Conservation (phyloP, 441 rosid species). For the Rhodomyrtus psidioides region DNA sequence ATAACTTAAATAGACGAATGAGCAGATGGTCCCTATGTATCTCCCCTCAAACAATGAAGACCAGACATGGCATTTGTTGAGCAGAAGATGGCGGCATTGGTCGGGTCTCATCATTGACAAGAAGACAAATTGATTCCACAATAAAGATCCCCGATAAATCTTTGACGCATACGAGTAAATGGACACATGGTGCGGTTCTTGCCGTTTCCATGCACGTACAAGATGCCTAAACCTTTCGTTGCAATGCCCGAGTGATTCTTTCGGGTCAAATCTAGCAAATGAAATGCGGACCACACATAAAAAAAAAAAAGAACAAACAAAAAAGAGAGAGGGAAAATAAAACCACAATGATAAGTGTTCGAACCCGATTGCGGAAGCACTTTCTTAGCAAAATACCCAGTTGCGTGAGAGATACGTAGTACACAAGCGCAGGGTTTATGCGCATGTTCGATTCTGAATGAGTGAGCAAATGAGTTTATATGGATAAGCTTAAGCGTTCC, state of each 20-base stretch:
- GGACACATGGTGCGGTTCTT: neutral
- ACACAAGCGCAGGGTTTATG: neutral
- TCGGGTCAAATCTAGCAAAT: neutral
- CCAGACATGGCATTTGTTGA: neutral
- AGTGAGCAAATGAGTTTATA: neutral
- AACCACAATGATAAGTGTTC: neutral
- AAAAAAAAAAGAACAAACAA: too few species aligned
- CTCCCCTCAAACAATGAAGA: neutral
- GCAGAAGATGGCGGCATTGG: neutral
- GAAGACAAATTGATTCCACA: neutral
- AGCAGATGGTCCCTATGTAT: neutral
- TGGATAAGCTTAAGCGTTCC: neutral
- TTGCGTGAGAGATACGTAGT: neutral
- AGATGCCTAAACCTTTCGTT: neutral
- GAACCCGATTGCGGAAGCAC: neutral
- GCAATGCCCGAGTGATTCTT: neutral
- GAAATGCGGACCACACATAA: neutral
- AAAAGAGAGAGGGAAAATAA: rapidly evolving
- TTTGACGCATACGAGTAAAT: neutral
- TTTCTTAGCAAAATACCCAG: neutral
- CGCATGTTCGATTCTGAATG: neutral
- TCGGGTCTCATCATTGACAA: neutral
- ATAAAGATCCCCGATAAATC: neutral
- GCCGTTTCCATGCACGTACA: neutral
- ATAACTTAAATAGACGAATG: neutral